Conservation (phyloP, 1,139 yeast species). For the Scheffersomyces cryptocercus region DNA sequence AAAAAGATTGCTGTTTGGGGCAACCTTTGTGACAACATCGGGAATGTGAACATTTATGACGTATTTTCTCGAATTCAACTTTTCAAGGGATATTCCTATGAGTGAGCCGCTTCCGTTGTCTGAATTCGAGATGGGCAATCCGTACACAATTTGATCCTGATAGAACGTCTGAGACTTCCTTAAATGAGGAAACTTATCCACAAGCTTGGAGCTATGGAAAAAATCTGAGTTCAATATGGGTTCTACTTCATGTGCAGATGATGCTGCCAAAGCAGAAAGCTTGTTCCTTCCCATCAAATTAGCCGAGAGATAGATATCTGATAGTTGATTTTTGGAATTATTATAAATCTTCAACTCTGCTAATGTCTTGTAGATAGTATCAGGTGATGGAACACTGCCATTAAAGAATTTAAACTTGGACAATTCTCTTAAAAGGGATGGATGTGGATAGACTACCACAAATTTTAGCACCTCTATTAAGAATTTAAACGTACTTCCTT, state of each 20-base stretch:
- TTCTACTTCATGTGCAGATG: slow-evolving; percentile 18
- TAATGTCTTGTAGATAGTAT: slow-evolving; percentile 19
- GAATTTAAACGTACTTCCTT: slow-evolving; percentile 25
- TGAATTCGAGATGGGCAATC: slow-evolving; percentile 18
- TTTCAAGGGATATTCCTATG: slow-evolving; percentile 37
- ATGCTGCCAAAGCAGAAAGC: slow-evolving; percentile 20
- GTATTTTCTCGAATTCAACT: slow-evolving; percentile 31
- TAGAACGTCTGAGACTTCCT: slow-evolving; percentile 23
- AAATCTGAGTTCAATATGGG: slow-evolving; percentile 4
- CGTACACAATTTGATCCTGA: slow-evolving; percentile 31
- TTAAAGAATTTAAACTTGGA: slow-evolving; percentile 17
- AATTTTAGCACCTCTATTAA: slow-evolving; percentile 34
- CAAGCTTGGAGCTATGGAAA: background rate
- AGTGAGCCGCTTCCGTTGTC: background rate
- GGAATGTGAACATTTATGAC: slow-evolving; percentile 46
- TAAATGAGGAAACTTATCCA: slow-evolving; percentile 32
- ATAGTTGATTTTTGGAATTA: slow-evolving; percentile 16
- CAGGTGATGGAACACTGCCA: slow-evolving; percentile 10
- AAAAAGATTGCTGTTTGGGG: slow-evolving; percentile 29
- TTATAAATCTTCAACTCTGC: slow-evolving; percentile 27
- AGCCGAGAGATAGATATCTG: slow-evolving; percentile 36
- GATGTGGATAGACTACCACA: slow-evolving; percentile 37
- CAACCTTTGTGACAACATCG: slow-evolving; percentile 34
- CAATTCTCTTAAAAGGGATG: slow-evolving; percentile 16
- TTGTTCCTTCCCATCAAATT: slow-evolving; percentile 26